Evolutionary conservation across 371 early-diverging fungal species (phyloP), one percentile per base, ranked within the genome.

Genomic region (Blakeslea trispora): DNA sequence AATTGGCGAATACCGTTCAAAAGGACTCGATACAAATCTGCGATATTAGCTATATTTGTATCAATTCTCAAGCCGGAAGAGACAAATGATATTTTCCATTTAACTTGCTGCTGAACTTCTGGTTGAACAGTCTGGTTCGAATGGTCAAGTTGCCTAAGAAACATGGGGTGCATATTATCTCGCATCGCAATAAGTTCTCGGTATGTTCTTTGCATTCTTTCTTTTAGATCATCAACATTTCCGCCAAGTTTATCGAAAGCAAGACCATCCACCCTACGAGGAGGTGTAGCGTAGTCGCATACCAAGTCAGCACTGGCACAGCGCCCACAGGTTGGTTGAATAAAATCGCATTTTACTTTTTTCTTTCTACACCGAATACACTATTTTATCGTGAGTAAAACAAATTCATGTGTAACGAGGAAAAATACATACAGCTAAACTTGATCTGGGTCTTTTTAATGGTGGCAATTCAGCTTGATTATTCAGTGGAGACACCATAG

Each of bases 281-380:
- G 67, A 48, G 79, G 69, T 31, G 79, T 64, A 22, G 72, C 73
- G 52, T 76, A 76, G 24, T 64, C 68, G 51, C 76, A 76, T 18
- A 71, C 69, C 42, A 72, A 47, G 5, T 71, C 71, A 13, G 76
- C 72, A 45, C 59, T 57, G 17, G 63, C 68, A 55, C 83, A 83
- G 11, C 83, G 79, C 5, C 71, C 69, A 55, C 83, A 83, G 2
- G 77, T 81, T 1, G 83, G 83, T 52, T 76, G 83, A 7, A 79
- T 75, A 53, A 76, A 76, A 53, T 83, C 81, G 57, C 83, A 83
- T 54, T 83, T 83, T 51, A 83, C 81, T 52, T 83, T 83, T 46
- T 83, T 83, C 63, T 83, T 83, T 45, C 81, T 70, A 65, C 83
- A 83, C 9, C 76, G 72, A 56, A 72, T 72, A 44, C 76, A 76